Percentiles rank a stretch among this genome's conserved stretches.
phyloP scores from a whole-genome alignment of 352 stramenopile species.

The Phytopythium litorale region DNA sequence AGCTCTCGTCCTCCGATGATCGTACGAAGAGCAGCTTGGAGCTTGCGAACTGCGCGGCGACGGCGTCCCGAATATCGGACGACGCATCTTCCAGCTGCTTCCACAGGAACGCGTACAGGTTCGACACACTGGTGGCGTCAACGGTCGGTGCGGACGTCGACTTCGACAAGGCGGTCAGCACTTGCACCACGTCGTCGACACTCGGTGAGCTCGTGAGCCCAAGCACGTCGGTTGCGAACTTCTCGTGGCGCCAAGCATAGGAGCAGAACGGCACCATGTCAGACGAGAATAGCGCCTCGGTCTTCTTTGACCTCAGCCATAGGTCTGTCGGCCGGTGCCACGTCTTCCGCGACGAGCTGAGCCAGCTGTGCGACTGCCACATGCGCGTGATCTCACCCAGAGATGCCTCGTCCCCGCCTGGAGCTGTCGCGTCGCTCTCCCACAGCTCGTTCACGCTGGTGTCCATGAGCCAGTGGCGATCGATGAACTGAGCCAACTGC shows the following conservation, averaged over 20 bases:
- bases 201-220: constrained; percentile 38
- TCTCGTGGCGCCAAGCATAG: constrained; percentile 30
- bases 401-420: constrained; percentile 1
- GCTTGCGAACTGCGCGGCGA: constrained; percentile 11
- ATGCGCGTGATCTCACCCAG: not conserved
- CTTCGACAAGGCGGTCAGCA: constrained; percentile 27
- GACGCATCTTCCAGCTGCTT: constrained; percentile 14
- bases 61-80: not conserved
- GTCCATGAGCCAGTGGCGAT: constrained; percentile 30
- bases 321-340: constrained; percentile 37
- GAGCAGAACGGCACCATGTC: constrained; percentile 44
- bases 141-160: constrained; percentile 11
- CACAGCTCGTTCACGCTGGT: not conserved
- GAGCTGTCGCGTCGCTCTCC: not conserved
- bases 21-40: constrained; percentile 26
- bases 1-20: not conserved
- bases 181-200: constrained; percentile 36
- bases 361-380: constrained; percentile 31
- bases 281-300: constrained; percentile 33
- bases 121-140: constrained; percentile 17
- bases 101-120: constrained; percentile 41
- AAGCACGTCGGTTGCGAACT: constrained; percentile 31
- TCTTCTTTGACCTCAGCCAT: constrained; percentile 32
- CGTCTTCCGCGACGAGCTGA: constrained; percentile 31
- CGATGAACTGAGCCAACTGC: constrained; percentile 37